Percentiles rank a stretch among this genome's conserved stretches.
Conservation (phyloP, 495 filamentous ascomycete species). For the Staphylotrichum longicolle region DNA sequence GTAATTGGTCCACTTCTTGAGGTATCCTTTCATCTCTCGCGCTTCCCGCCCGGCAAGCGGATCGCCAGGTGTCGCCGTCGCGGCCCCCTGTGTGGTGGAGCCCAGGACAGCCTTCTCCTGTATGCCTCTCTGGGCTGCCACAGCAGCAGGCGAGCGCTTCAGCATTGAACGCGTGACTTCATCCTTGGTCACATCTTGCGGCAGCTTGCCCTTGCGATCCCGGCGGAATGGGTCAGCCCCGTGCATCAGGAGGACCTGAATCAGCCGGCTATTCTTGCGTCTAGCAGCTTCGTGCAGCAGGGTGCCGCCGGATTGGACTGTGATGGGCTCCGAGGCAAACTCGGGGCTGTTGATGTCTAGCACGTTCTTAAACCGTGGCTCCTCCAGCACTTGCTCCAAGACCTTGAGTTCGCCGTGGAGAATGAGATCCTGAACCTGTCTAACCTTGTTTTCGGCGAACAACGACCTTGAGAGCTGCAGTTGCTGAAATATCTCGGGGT, state of each 20-base stretch:
- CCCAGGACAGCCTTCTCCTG: constrained; percentile 96
- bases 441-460: constrained; percentile 81
- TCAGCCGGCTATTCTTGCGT: constrained; percentile 76
- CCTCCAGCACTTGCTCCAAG: constrained; percentile 75
- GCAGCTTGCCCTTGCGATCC: constrained; percentile 91
- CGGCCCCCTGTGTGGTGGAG: constrained; percentile 57
- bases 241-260: constrained; percentile 85
- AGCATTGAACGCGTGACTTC: constrained; percentile 81
- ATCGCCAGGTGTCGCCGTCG: constrained; percentile 58
- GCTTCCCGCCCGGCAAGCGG: constrained; percentile 76
- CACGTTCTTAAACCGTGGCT: constrained; percentile 76
- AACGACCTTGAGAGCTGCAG: constrained; percentile 87
- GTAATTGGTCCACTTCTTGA: constrained; percentile 99
- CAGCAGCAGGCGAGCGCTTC: constrained; percentile 91
- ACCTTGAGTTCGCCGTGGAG: constrained; percentile 67
- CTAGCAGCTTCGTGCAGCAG: constrained; percentile 91
- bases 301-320: constrained; percentile 75
- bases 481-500: constrained; percentile 91
- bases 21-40: constrained; percentile 95
- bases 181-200: constrained; percentile 96
- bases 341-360: constrained; percentile 90
- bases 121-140: constrained; percentile 89
- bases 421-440: constrained; percentile 76
- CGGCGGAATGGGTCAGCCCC: constrained; percentile 96
- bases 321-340: constrained; percentile 75